Base-by-base conservation (phyloP, 2,329 filamentous ascomycete species). In the Trematosphaeria pertusa region DNA sequence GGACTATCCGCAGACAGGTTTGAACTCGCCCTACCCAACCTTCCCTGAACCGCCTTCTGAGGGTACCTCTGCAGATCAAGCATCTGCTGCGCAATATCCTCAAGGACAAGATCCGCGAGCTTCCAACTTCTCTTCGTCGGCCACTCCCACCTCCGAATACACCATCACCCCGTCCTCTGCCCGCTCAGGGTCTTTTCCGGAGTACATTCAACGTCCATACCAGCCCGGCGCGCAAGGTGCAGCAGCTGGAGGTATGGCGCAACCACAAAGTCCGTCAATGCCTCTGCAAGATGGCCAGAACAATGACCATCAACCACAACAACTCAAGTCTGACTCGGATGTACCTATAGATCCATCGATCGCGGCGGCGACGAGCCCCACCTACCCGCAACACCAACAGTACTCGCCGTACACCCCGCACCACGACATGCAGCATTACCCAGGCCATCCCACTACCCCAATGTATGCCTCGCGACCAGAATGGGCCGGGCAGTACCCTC, bases 311-410 rank as follows among this genome's bases (percentile, higher is more conserved):
- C 82, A 84, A 79, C 68, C 72, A 62, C 64, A 67, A 81, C 85
- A 82, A 83, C 61, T 87, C 78, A 92, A 91, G 78, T 95, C 92
- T 96, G 89, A 96, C 91, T 84, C 83, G 84, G 87, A 91, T 86
- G 86, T 95, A 81, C 91, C 91, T 87, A 92, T 96, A 97, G 93
- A 97, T 95, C 91, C 92, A 70, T 95, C 91, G 75, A 96, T 97
- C 74, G 89, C 91, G 75, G 88, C 91, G 74, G 87, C 89, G 67
- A 89, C 91, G 70, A 96, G 91, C 81, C 92, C 93, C 18, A 92
- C 90, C 65, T 97, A 96, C 73, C 84, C 89, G 63, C 88, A 91
- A 57, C 83, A 85, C 56, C 78, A 81, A 72, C 86, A 88, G 72
- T 95, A 96, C 75, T 93, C 91, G 62, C 90, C 92, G 26, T 97